Base-by-base conservation (phyloP, 306 rosid species). In the Abrus precatorius region DNA sequence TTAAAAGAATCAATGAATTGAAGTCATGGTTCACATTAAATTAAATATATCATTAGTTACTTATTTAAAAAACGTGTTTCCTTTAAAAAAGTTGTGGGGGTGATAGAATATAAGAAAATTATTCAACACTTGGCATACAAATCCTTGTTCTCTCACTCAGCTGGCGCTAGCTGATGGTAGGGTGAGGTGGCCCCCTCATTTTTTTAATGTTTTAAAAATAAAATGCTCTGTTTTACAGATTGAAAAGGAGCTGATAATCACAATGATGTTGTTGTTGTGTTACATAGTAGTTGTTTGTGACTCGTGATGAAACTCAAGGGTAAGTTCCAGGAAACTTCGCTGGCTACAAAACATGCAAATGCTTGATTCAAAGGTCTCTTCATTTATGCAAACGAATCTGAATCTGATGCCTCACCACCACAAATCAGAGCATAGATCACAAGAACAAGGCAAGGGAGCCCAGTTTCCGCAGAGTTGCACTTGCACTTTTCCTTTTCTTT, bases 311-410 rank as follows among this genome's bases (percentile, higher is more conserved):
- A 65, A 64, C 14, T 10, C 13, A 4, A 45, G 30, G 32, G 75
- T 7, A 77, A 66, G 59, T 82, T 73, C 84, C 38, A 43, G 71
- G 86, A 56, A 85, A 62, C 32, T 73, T 85, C 82, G 20, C 14
- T 2, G 7, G 7, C 0, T 66, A 44, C 54, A 70, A 67, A 38
- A 64, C 45, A 38, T 61, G 78, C 6, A 27, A 43, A 38, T 59
- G 79, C 11, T 63, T 27, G 6, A 79, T 60, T 74, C 20, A 47
- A 74, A 68, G 75, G 47, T 53, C 3, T 40, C 13, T 67, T 85
- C 75, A 44, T 78, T 72, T 54, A 63, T 33, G 60, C 29, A 41
- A 1, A 32, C 9, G 72, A 68, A 81, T 72, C 13, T 33, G 81
- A 69, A 78, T 77, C 80, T 1, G 68, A 72, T 81, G 20, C 84